Evolutionary conservation across 495 filamentous ascomycete species (phyloP).

Genomic region (Penicillium lividum): DNA sequence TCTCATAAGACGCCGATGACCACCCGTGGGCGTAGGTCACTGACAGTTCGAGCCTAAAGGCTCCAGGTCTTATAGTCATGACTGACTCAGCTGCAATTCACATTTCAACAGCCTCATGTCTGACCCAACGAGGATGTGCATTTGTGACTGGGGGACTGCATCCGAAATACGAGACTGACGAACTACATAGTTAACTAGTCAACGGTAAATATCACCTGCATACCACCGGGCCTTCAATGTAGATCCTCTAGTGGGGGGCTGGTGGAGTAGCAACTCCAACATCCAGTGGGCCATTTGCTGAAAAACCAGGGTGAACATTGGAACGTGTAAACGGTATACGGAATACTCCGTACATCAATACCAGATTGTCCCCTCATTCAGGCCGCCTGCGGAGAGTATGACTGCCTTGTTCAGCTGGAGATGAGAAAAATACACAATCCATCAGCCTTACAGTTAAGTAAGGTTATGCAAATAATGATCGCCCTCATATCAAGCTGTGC

Average conservation of each 20-base stretch:
- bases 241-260: constrained; percentile 12
- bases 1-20: neutral
- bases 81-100: neutral
- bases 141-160: neutral
- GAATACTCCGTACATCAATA: constrained; percentile 2
- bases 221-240: constrained; percentile 1
- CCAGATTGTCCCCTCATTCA: constrained; percentile 2
- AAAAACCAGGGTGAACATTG: neutral
- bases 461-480: constrained; percentile 18
- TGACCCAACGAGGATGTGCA: neutral
- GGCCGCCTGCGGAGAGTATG: neutral
- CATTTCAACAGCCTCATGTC: neutral
- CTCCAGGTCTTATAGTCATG: neutral
- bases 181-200: neutral
- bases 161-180: neutral
- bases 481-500: constrained; percentile 7
- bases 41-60: neutral
- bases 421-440: neutral
- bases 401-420: neutral
- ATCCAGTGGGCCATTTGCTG: constrained; percentile 10
- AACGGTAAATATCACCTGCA: constrained; percentile 1
- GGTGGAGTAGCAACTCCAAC: constrained; percentile 12
- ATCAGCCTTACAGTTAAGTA: neutral
- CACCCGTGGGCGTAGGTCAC: too few relatives aligned
- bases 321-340: neutral